Conservation (phyloP, 1,284 basidiomycete genomes). For the Abortiporus biennis region DNA sequence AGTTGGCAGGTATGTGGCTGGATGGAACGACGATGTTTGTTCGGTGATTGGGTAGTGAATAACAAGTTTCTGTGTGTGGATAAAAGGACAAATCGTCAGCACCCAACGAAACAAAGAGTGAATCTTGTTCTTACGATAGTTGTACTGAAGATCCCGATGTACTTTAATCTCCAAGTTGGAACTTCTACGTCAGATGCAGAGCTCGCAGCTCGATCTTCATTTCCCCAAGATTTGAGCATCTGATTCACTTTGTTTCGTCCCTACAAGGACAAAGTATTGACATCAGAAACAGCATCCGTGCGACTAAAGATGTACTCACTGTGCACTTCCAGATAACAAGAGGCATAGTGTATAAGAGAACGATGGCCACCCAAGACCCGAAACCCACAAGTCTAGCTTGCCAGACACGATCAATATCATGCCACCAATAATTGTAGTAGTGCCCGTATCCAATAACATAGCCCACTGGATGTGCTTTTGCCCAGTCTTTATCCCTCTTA, state of each 20-base stretch:
- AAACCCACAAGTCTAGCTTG: constrained; percentile 34
- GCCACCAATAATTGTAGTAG: constrained; percentile 12
- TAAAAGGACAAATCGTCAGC: no score
- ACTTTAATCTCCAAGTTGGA: constrained; percentile 39
- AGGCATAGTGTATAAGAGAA: constrained; percentile 37
- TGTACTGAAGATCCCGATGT: constrained; percentile 36
- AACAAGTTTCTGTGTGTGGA: no score
- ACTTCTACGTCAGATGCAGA: constrained; percentile 23
- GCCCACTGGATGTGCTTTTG: no score
- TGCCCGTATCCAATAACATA: no score
- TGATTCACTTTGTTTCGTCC: constrained; percentile 36
- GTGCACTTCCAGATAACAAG: constrained; percentile 43
- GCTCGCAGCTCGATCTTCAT: constrained; percentile 29
- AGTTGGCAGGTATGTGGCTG: no score
- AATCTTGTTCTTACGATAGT: constrained; percentile 28
- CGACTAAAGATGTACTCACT: constrained; percentile 24
- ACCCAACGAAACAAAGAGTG: no score
- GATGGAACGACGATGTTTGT: no score
- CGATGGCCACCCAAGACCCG: constrained; percentile 30
- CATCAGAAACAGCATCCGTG: not conserved
- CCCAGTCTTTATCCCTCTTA: constrained; percentile 8
- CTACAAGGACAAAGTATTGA: constrained; percentile 20
- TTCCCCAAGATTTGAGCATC: constrained; percentile 37
- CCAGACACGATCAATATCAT: constrained; percentile 21
- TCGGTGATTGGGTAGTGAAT: no score